Evolutionary conservation across 306 rosid genomes (phyloP).

Genomic region (Mimosa bimucronata): DNA sequence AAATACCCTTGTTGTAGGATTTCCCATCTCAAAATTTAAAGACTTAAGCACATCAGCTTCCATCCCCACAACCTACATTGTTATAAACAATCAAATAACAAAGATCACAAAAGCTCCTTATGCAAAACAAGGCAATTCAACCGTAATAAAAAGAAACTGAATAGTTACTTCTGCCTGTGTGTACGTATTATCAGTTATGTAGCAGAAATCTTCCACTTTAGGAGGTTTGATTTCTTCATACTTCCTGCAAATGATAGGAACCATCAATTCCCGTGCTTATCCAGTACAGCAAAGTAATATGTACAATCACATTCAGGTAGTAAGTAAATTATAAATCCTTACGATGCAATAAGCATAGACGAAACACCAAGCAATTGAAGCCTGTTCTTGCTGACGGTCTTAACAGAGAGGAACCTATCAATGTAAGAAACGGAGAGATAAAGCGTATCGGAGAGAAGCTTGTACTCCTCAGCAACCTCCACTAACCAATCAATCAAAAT

Average conservation of each 20-base stretch:
- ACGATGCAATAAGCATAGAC: conserved; percentile 78
- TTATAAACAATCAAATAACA: neutral
- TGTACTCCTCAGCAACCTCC: conserved; percentile 71
- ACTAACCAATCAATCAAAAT: conserved; percentile 79
- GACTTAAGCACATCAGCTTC: conserved; percentile 64
- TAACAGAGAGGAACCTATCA: conserved; percentile 61
- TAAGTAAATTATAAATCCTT: conserved; percentile 29
- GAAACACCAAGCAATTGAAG: conserved; percentile 81
- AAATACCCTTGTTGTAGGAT: conserved; percentile 61
- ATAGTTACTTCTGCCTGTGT: conserved; percentile 52
- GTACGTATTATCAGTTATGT: conserved; percentile 65
- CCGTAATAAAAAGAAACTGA: neutral
- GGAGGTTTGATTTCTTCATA: conserved; percentile 82
- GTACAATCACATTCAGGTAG: neutral
- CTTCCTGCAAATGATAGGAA: conserved; percentile 47
- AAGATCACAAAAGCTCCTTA: neutral
- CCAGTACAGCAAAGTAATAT: neutral
- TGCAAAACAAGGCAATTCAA: neutral
- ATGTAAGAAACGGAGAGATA: conserved; percentile 64
- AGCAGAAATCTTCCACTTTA: conserved; percentile 66
- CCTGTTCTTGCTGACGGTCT: conserved; percentile 38
- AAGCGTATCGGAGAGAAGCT: conserved; percentile 69
- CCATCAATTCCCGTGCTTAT: neutral
- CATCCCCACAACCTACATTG: conserved; percentile 58
- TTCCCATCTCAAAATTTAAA: conserved; percentile 61